Evolutionary conservation across 2,329 filamentous ascomycete genomes (phyloP).

Genomic region (Exophiala alcalophila): DNA sequence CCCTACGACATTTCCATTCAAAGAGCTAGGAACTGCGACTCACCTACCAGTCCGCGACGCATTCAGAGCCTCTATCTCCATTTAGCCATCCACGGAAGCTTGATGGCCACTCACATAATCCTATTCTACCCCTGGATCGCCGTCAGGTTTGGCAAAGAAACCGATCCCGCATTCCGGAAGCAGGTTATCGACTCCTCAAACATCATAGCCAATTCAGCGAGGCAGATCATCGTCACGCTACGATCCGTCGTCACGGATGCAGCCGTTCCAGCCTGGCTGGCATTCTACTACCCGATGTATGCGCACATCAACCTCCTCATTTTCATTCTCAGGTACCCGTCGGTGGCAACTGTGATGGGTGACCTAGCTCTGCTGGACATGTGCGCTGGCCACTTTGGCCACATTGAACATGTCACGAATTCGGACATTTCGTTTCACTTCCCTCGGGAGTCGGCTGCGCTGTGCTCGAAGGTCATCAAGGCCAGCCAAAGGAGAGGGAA

Average conservation of each 20-base stretch:
- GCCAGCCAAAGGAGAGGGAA: no score
- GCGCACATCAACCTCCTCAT: conserved; percentile 7
- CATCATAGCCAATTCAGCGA: conserved; percentile 5
- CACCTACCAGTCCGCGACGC: not conserved
- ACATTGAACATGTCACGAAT: conserved; percentile 2
- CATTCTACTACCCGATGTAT: conserved; percentile 10
- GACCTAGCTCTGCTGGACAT: conserved; percentile 8
- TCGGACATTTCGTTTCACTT: conserved; percentile 6
- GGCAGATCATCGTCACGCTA: conserved; percentile 9
- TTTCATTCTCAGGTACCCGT: conserved; percentile 4
- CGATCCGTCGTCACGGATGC: conserved; percentile 1
- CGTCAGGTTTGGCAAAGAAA: not conserved
- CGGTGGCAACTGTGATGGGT: not conserved
- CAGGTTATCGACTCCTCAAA: conserved; percentile 5
- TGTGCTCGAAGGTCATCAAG: conserved; percentile 6
- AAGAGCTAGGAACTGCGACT: not conserved
- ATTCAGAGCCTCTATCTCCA: conserved; percentile 4
- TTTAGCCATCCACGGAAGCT: conserved; percentile 7
- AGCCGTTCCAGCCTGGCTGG: conserved; percentile 5
- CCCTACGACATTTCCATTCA: not conserved
- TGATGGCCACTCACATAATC: conserved; percentile 6
- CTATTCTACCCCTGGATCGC: conserved; percentile 13
- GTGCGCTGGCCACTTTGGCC: conserved; percentile 7
- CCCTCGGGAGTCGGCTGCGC: conserved; percentile 5
- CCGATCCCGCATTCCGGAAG: conserved; percentile 1